phyloP scores from a whole-genome alignment of 2,329 filamentous ascomycete species.

The Fusarium zealandicum region DNA sequence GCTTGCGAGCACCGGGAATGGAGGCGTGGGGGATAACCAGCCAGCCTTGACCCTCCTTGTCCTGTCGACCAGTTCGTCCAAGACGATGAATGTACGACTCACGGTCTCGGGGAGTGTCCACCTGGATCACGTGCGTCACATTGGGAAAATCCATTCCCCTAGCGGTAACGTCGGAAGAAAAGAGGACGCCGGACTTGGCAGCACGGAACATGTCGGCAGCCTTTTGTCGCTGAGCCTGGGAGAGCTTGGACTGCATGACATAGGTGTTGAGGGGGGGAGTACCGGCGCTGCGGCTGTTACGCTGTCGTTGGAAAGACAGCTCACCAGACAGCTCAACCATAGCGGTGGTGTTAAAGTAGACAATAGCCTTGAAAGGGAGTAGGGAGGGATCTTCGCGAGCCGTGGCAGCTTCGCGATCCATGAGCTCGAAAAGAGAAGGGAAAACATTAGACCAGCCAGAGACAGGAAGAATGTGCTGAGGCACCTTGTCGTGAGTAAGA shows the following conservation, averaged over 20 bases:
- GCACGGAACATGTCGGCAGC: slow-evolving; percentile 76
- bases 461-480: slow-evolving; percentile 76
- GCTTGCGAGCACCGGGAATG: slow-evolving; percentile 52
- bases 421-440: slow-evolving; percentile 79
- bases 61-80: slow-evolving; percentile 78
- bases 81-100: slow-evolving; percentile 81
- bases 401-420: slow-evolving; percentile 64
- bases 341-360: slow-evolving; percentile 85
- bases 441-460: slow-evolving; percentile 76
- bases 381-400: slow-evolving; percentile 48
- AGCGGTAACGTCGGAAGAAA: slow-evolving; percentile 82
- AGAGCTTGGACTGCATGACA: slow-evolving; percentile 79
- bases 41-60: slow-evolving; percentile 76
- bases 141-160: slow-evolving; percentile 84
- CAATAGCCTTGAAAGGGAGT: slow-evolving; percentile 89
- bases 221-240: slow-evolving; percentile 72
- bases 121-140: slow-evolving; percentile 80
- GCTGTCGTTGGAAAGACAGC: slow-evolving; percentile 53
- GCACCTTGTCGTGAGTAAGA: slow-evolving; percentile 84
- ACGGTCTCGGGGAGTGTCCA: slow-evolving; percentile 68
- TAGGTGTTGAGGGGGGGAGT: slow-evolving; percentile 51
- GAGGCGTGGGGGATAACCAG: slow-evolving; percentile 68
- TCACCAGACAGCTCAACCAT: slow-evolving; percentile 71
- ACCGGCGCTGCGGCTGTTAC: slow-evolving; percentile 49
- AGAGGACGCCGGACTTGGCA: slow-evolving; percentile 68